Conservation (phyloP, 805 yeast species). For the Maudiozyma bulderi region DNA sequence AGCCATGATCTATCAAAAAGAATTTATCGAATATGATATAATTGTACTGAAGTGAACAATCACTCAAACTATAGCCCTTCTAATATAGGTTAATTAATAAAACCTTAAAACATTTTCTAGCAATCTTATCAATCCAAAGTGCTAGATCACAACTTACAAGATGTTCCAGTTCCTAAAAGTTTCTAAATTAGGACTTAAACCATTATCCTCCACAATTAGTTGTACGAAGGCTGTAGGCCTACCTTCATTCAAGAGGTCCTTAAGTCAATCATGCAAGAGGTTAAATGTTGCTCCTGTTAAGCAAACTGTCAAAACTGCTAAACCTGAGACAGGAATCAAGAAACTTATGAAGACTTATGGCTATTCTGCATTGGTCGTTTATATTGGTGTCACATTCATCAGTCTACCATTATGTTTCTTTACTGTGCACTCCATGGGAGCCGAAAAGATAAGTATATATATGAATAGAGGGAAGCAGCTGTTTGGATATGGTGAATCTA, state of each 20-base stretch:
- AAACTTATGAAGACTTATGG: slow-evolving; percentile 79
- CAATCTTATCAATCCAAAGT: no score
- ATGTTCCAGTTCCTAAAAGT: background rate
- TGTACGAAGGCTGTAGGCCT: background rate
- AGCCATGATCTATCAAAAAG: no score
- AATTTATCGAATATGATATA: no score
- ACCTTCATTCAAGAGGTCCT: background rate
- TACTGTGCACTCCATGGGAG: slow-evolving; percentile 79
- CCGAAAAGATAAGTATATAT: slow-evolving; percentile 61
- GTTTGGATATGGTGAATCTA: slow-evolving; percentile 52
- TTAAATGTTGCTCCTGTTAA: no score
- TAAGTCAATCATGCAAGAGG: background rate
- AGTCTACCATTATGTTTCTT: slow-evolving; percentile 80
- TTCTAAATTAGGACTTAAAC: background rate
- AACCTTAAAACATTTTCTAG: no score
- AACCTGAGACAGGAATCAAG: slow-evolving; percentile 32
- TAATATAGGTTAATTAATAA: no score
- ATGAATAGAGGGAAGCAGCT: slow-evolving; percentile 50
- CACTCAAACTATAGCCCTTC: no score
- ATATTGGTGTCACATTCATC: slow-evolving; percentile 57
- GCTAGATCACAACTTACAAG: background rate
- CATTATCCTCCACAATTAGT: background rate
- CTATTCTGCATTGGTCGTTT: slow-evolving; percentile 81
- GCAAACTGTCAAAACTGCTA: background rate
- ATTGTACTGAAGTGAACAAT: no score